Percentiles rank a stretch among this genome's conserved stretches.
Evolutionary conservation across 495 filamentous ascomycete species (phyloP).

Genomic region (Niebla homalea): DNA sequence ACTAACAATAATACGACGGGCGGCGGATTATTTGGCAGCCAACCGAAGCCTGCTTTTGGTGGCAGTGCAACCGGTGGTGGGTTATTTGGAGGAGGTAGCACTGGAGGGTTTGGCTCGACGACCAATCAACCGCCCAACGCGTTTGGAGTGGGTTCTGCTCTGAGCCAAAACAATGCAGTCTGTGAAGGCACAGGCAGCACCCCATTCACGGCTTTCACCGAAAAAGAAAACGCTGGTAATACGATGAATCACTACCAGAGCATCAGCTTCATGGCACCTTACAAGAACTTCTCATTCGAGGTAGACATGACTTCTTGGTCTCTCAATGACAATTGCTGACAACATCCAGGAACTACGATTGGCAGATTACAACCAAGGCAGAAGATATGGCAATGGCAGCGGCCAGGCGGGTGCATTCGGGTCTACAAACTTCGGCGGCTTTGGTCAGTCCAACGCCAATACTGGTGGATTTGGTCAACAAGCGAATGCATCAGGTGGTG

Average conservation of each 20-base stretch:
- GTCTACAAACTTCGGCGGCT: conserved; percentile 21
- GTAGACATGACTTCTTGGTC: conserved; percentile 13
- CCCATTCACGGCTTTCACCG: conserved; percentile 59
- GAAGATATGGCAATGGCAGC: conserved; percentile 65
- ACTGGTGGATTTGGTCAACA: conserved; percentile 29
- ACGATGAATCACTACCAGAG: conserved; percentile 70
- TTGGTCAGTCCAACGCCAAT: conserved; percentile 13
- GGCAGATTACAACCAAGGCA: conserved; percentile 78
- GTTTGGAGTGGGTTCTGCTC: conserved; percentile 37
- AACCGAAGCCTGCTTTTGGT: conserved; percentile 31
- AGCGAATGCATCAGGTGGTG: conserved; percentile 28
- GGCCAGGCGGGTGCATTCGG: conserved; percentile 81
- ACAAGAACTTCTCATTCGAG: conserved; percentile 79
- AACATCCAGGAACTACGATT: conserved; percentile 54
- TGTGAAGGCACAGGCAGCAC: conserved; percentile 59
- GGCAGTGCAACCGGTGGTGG: conserved; percentile 29
- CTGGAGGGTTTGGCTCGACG: conserved; percentile 27
- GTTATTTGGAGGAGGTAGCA: conserved; percentile 32
- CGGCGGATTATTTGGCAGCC: conserved; percentile 36
- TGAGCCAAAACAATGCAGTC: conserved; percentile 25
- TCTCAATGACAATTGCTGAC: conserved; percentile 5
- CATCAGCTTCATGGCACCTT: conserved; percentile 73
- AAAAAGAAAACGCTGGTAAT: conserved; percentile 57
- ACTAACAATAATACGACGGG: conserved; percentile 31
- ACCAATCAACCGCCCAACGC: conserved; percentile 24